Conservation (phyloP, 2,329 filamentous ascomycete genomes). For the Zalaria obscura region DNA sequence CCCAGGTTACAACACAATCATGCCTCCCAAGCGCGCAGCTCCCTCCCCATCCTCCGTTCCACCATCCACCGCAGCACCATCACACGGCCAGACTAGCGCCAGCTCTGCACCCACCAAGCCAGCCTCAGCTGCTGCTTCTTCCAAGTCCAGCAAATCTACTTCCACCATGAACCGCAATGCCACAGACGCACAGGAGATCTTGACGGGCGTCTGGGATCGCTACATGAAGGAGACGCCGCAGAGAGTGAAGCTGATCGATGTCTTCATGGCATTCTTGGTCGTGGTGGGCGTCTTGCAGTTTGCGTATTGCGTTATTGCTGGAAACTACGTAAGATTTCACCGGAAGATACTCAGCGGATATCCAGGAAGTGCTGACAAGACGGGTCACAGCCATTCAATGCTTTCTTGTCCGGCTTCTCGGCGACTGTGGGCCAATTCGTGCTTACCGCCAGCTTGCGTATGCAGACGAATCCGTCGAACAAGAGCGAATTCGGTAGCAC, state of each 20-base stretch:
- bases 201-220: slow-evolving; percentile 56
- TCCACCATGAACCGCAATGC: slow-evolving; percentile 9
- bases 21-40: slow-evolving; percentile 14
- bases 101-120: slow-evolving; percentile 10
- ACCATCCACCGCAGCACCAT: slow-evolving; percentile 10
- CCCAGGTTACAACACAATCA: slow-evolving; percentile 6
- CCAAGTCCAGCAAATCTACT: slow-evolving; percentile 10
- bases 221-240: slow-evolving; percentile 75
- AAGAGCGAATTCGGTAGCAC: slow-evolving; percentile 61
- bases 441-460: slow-evolving; percentile 75
- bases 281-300: slow-evolving; percentile 84
- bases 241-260: slow-evolving; percentile 81
- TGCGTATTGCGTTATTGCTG: slow-evolving; percentile 76
- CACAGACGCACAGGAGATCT: slow-evolving; percentile 41
- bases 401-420: slow-evolving; percentile 88
- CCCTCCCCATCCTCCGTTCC: slow-evolving; percentile 12
- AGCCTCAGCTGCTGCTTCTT: slow-evolving; percentile 7
- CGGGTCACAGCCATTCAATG: slow-evolving; percentile 78
- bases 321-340: slow-evolving; percentile 68
- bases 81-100: slow-evolving; percentile 9
- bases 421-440: slow-evolving; percentile 96
- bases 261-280: slow-evolving; percentile 78
- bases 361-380: slow-evolving; percentile 4
- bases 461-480: slow-evolving; percentile 80
- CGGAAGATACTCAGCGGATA: neutral